Percentiles rank a stretch among this genome's conserved stretches.
These are phyloP conservation scores for Aaosphaeria arxii DNA, from an alignment of 2,329 filamentous ascomycete genomes.

Conservation along the genomic window DNA sequence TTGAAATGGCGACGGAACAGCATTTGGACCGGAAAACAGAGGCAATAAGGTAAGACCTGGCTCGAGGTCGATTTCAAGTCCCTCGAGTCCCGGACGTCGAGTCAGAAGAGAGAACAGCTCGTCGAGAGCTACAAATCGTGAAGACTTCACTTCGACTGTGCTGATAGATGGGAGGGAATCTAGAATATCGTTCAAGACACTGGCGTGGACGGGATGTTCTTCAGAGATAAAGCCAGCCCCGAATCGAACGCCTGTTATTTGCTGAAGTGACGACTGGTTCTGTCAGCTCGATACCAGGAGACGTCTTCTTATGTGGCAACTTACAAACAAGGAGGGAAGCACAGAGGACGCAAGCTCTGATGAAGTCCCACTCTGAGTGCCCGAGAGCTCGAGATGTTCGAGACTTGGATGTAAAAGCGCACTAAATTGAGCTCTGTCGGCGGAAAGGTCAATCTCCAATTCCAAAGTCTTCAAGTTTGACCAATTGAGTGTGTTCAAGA, in stretches of 20 bases:
- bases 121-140: slow-evolving; percentile 22
- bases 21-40: slow-evolving; percentile 13
- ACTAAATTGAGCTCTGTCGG: too few relatives aligned
- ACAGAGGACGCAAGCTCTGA: slow-evolving; percentile 17
- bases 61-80: slow-evolving; percentile 30
- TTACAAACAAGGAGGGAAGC: slow-evolving; percentile 20
- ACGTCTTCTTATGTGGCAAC: background rate
- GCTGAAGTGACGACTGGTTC: too few relatives aligned
- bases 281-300: too few relatives aligned
- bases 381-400: slow-evolving; percentile 23
- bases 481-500: slow-evolving; percentile 15
- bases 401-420: slow-evolving; percentile 11
- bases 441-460: slow-evolving; percentile 24
- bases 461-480: slow-evolving; percentile 27
- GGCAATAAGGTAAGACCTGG: slow-evolving; percentile 22
- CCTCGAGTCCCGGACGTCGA: slow-evolving; percentile 18
- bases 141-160: slow-evolving; percentile 21
- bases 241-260: background rate
- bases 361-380: slow-evolving; percentile 19
- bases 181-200: slow-evolving; percentile 16
- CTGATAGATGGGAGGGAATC: slow-evolving; percentile 15
- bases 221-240: slow-evolving; percentile 4
- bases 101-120: slow-evolving; percentile 23
- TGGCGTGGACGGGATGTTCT: slow-evolving; percentile 19
- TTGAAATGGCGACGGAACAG: slow-evolving; percentile 14